Conservation (phyloP, 2,329 filamentous ascomycete genomes). For the Xylaria sp. region DNA sequence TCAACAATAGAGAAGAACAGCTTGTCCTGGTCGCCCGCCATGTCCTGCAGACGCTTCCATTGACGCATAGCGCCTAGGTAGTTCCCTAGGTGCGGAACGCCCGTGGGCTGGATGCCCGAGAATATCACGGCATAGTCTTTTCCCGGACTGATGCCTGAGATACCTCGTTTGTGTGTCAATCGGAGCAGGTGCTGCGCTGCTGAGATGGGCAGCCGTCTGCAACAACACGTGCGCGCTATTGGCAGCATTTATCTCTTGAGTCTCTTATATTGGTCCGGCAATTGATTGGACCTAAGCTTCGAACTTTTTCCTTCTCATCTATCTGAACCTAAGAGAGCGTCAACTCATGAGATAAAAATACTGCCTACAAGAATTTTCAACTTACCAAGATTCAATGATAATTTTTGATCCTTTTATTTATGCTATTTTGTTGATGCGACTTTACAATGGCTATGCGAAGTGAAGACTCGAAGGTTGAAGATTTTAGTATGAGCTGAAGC, state of each 20-base stretch:
- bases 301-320: background rate
- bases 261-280: background rate
- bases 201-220: constrained; percentile 31
- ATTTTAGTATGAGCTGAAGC: constrained; percentile 39
- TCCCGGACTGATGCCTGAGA: constrained; percentile 3
- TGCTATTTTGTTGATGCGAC: background rate
- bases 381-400: constrained; percentile 11
- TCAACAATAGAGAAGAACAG: constrained; percentile 91
- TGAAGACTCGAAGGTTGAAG: constrained; percentile 32
- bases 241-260: constrained; percentile 32
- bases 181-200: constrained; percentile 17
- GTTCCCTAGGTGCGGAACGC: constrained; percentile 92
- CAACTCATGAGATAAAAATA: background rate
- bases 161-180: background rate
- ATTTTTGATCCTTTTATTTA: background rate
- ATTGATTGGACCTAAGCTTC: background rate
- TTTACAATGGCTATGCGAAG: constrained; percentile 10
- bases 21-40: constrained; percentile 64
- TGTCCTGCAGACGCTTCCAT: constrained; percentile 85
- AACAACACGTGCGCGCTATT: constrained; percentile 34
- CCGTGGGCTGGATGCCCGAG: constrained; percentile 97
- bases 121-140: constrained; percentile 70
- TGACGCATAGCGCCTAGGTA: constrained; percentile 89
- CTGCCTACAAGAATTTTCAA: background rate
- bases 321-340: background rate